These are phyloP conservation scores for Ceratorhiza oryzae-sativae DNA, from an alignment of 1,284 basidiomycete genomes.

Conservation along the genomic window DNA sequence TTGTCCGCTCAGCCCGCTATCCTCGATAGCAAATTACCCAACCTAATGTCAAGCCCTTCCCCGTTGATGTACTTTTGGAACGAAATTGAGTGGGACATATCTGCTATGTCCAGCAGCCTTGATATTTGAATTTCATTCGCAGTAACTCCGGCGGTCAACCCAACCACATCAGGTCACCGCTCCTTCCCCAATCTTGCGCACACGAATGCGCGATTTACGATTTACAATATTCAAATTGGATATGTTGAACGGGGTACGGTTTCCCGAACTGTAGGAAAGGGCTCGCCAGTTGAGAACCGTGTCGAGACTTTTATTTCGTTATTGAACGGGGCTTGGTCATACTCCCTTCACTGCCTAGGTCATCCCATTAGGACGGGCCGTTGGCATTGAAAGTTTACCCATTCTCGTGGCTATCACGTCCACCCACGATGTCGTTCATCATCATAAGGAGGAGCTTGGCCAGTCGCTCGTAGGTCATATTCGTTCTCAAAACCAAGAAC, in stretches of 20 bases:
- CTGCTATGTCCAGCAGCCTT: constrained; percentile 55
- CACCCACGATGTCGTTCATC: too few species aligned
- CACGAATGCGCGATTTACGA: constrained; percentile 49
- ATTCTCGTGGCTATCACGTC: constrained; percentile 55
- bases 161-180: background rate
- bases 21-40: too few species aligned
- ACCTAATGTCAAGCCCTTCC: too few species aligned
- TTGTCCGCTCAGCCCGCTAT: too few species aligned
- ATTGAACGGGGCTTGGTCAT: constrained; percentile 56
- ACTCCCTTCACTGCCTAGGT: constrained; percentile 53
- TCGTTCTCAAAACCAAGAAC: constrained; percentile 50
- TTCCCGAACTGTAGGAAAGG: constrained; percentile 51
- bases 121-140: constrained; percentile 58
- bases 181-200: background rate
- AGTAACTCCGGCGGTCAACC: constrained; percentile 50
- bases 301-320: constrained; percentile 61
- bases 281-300: constrained; percentile 58
- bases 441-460: background rate
- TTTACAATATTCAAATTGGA: constrained; percentile 52
- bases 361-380: constrained; percentile 60
- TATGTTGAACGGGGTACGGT: constrained; percentile 49
- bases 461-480: constrained; percentile 53
- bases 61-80: background rate
- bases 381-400: constrained; percentile 58
- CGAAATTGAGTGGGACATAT: background rate